Conservation (phyloP, 1,284 basidiomycete genomes). For the Agaricales sp. region DNA sequence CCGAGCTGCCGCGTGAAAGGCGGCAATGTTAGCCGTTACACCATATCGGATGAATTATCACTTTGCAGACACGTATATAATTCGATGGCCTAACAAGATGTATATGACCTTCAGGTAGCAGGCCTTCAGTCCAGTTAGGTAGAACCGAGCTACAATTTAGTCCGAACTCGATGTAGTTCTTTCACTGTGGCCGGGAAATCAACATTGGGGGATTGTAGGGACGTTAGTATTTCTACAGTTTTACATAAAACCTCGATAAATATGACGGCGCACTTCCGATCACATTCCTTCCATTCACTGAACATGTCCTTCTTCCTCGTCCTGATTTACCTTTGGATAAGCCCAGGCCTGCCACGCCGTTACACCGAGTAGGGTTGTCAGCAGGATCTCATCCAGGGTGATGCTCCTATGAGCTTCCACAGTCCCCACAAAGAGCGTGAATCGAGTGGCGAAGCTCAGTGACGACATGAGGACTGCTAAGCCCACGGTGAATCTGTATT, state of each 20-base stretch:
- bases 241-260: too few species aligned
- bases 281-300: not conserved
- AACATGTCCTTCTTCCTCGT: not conserved
- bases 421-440: not conserved
- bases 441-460: not conserved
- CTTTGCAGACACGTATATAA: too few species aligned
- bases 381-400: not conserved
- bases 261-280: too few species aligned
- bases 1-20: constrained; percentile 41
- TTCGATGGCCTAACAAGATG: too few species aligned
- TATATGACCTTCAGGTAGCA: too few species aligned
- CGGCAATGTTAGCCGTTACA: constrained; percentile 23
- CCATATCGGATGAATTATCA: constrained; percentile 20
- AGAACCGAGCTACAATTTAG: too few species aligned
- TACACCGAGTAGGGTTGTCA: not conserved
- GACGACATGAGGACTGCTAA: not conserved
- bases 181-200: too few species aligned
- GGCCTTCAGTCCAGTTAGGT: too few species aligned
- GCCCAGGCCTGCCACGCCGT: not conserved
- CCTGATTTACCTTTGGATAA: not conserved
- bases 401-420: not conserved
- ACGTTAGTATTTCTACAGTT: too few species aligned
- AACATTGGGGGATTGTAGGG: too few species aligned
- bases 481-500: not conserved
- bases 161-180: too few species aligned